Base-by-base conservation (phyloP, 805 yeast species). In the Candida ponderosae region DNA sequence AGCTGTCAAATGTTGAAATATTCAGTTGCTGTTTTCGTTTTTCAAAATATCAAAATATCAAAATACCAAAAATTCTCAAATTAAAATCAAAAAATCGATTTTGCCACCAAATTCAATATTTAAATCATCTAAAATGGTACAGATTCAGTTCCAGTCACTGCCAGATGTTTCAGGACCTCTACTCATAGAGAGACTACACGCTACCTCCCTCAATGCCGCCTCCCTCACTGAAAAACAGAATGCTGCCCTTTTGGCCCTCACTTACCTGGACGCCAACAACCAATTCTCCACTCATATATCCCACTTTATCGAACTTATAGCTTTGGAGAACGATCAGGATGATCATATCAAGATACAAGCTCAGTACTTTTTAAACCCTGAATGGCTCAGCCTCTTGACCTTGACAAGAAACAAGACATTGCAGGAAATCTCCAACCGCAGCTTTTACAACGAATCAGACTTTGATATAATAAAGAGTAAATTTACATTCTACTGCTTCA, bases 381-480 rank as follows among this genome's bases (percentile, higher is more conserved):
- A 39, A 19, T 45, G 49, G 44, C 18, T 26, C 1, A 17, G 16
- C 2, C 9, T 26, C 5, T 17, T 38, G 27, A 35, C 35, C 18
- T 36, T 33, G 16, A 33, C 18, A 6, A 41, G 32, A 29, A 21
- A 28, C 3, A 40, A 17, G 11, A 43, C 30, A 18, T 16, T 48
- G 29, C 40, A 33, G 23, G 45, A 37, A 0, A 19, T 45, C n/a
- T 41, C 39, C 11, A 44, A 43, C 7, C 52, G 48, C n/a, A 35
- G 31, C n/a, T n/a, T 48, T 8, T 51, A 47, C 34, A 52, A 50
- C 28, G 55, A 52, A 29, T 35, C 46, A 6, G 53, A 48, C 29
- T 33, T 39, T 6, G 21, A 28, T n/a, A 45, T 42, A 23, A 43
- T 34, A 18, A 35, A 50, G 20, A 39, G 39, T n/a, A 35, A 44